Evolutionary conservation across 2,329 filamentous ascomycete genomes (phyloP), one percentile per base, ranked within the genome.

Genomic region (Neocucurbitaria cava): DNA sequence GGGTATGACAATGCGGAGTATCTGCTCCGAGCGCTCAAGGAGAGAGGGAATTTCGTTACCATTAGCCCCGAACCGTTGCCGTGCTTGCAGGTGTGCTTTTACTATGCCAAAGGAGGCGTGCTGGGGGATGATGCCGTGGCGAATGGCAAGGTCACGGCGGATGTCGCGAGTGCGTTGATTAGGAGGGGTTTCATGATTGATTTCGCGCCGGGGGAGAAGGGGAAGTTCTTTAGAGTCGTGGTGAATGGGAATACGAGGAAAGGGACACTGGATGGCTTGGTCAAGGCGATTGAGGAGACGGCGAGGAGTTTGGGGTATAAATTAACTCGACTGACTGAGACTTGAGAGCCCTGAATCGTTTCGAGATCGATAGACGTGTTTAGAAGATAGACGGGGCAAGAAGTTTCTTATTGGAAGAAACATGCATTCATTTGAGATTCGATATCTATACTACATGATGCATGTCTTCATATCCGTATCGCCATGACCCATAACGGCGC

Each of bases 41-140:
- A 77, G 13, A 81, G 82, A 38, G 71, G 77, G 0, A 80, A 90
- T 63, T 89, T 98, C 64, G 78, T 85, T 17, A 81, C 96, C 15
- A 85, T 96, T 3, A 90, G 87, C 10, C 82, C 85, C 51, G 88
- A 90, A 65, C 90, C 92, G 23, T 88, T 93, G 42, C 73, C 72
- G 13, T 98, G 94, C 77, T 79, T 96, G 72, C 95, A 98, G 78
- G 90, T 98, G 20, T 97, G 94, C 80, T 98, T 98, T 75, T 96
- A 96, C 74, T 92, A 90, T 68, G 86, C 88, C 0, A 85, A 85
- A 0, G 79, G 79, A 1, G 85, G 87, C 2, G 66, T 75, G 52
- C 59, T 89, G 50, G 69, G 75, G 1, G 68, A 69, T 11, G 78
- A 80, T 51, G 64, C 54, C 52, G 77, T 79, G 51, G 73, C 71